Base-by-base conservation (phyloP, 805 yeast genomes). In the Saccharomycopsis microspora region DNA sequence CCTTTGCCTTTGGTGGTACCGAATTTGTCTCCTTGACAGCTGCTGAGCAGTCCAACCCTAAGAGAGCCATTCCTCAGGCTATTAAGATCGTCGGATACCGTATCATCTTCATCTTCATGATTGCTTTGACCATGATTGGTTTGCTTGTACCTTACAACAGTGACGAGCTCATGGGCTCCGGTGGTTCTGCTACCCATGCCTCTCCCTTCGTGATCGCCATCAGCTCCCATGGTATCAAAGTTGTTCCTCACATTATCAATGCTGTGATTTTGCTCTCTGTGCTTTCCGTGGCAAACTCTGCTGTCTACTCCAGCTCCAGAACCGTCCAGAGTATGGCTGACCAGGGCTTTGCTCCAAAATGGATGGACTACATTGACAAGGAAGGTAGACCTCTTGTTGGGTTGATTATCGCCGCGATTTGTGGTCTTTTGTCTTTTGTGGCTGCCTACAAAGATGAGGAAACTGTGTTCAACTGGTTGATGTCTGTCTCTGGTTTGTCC, bases 181-280 rank as follows among this genome's bases (percentile, higher is more conserved):
- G 64, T 28, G 55, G 63, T 41, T 63, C 66, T 41, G 68, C 75
- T 42, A 63, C 74, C 28, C 56, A 51, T 31, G 78, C 82, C 1
- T 81, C 87, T n/a, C 86, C 87, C 32, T 80, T 75, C 55, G 84
- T 80, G 48, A 71, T 81, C 59, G 83, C 85, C 34, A 67, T 78
- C 46, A 61, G 69, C 32, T 64, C 70, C 64, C 62, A 69, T 61
- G 80, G 82, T 44, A 72, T 77, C 42, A 70, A 65, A 29, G 80
- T 74, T 5, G 68, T 79, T 43, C 75, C 80, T 55, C 82, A 78
- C 58, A 74, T 80, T 53, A 70, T 81, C 55, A 81, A 81, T 55
- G 82, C 82, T 3, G 79, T 72, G 28, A 77, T 81, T 55, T 66
- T 81, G 56, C 66, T 81, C 3, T 79, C 85, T 5, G 82, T 83